Evolutionary conservation across 371 early-diverging fungal genomes (phyloP), one percentile per base, ranked within the genome.

Genomic region (Apophysomyces sp.): DNA sequence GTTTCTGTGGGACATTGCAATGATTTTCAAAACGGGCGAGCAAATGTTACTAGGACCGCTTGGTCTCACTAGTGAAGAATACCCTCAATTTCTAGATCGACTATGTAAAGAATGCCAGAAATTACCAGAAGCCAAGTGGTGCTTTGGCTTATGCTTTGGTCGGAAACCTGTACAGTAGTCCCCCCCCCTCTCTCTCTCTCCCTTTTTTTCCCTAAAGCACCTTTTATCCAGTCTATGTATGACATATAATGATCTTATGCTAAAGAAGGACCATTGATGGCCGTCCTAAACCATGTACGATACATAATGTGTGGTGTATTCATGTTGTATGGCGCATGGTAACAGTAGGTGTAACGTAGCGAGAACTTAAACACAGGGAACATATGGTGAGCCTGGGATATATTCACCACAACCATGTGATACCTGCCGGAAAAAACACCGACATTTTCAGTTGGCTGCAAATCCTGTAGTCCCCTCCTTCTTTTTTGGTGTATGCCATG

Each of bases 31-130:
- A 27, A 52, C 57, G 13, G 61, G 60, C 18, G 58, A 71, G 34
- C 71, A 66, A n/a, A 63, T 63, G 31, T 41, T 71, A 41, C 34
- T 58, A 28, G 63, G 55, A 15, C 53, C 60, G 31, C 51, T 71
- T 16, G 71, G 63, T 15, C 27, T 71, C 34, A 37, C 61, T 34
- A 39, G 53, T 16, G 69, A 64, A 16, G 34, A 60, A 26, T 69
- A 52, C 26, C 59, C 58, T 34, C 29, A 52, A 26, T 69, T 69
- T 39, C 31, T 69, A 34, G 28, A 61, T 27, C 37, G 57, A 30
- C 58, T 69, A 29, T 34, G 41, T 27, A 49, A 30, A 37, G 68
- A 68, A 37, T 63, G 60, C 27, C 55, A 68, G 44, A 57, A 63
- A 40, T 39, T 51, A 7, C 61, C 61, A 27, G 60, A 53, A 61